Conservation (phyloP, 805 yeast genomes). For the Hanseniaspora singularis region DNA sequence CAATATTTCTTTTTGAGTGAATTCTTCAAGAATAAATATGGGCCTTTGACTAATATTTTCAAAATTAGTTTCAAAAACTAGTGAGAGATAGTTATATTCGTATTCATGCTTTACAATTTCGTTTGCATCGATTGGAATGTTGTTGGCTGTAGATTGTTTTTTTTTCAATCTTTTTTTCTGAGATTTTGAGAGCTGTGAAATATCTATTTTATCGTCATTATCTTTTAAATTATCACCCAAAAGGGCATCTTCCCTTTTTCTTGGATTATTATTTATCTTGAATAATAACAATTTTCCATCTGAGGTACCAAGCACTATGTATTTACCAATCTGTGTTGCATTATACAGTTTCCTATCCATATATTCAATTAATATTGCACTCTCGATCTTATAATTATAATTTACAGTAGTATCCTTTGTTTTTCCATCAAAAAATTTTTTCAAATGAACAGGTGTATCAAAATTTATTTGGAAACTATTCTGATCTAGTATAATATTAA, state of each 20-base stretch:
- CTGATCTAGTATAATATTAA: background rate
- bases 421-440: conserved; percentile 2
- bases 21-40: background rate
- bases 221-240: no score
- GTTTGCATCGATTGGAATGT: background rate
- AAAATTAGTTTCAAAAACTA: conserved; percentile 1
- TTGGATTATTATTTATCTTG: conserved; percentile 12
- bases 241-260: background rate
- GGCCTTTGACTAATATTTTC: background rate
- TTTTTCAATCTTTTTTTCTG: conserved; percentile 14
- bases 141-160: background rate
- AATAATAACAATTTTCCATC: background rate
- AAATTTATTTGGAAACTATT: background rate
- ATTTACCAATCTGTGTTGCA: conserved; percentile 5
- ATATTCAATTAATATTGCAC: conserved; percentile 8
- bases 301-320: conserved; percentile 3
- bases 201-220: background rate
- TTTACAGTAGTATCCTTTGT: background rate
- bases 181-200: conserved; percentile 7
- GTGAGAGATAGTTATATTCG: conserved; percentile 9
- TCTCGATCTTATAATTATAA: background rate
- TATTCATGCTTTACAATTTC: background rate
- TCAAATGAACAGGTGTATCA: conserved; percentile 8
- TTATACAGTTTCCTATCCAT: conserved; percentile 2
- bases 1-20: background rate